Evolutionary conservation across 768 basidiomycete species (phyloP).

Genomic region (Boletus insuetus): DNA sequence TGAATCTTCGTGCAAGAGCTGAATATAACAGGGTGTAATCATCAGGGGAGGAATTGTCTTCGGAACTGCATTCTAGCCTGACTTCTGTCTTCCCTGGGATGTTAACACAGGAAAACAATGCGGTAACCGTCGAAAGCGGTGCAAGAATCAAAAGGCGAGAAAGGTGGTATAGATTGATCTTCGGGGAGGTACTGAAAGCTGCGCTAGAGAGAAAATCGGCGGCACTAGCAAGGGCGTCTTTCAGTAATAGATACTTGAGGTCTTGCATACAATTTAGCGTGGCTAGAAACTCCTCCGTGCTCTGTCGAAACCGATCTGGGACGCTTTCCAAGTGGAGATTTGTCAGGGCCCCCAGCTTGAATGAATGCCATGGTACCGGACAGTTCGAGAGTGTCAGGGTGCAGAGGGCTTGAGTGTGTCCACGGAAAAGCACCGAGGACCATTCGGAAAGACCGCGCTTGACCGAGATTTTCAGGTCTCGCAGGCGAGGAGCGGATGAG

Average conservation of each 20-base stretch:
- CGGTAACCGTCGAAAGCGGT: conserved; percentile 2
- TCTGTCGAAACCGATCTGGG: conserved; percentile 19
- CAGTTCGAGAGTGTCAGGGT: neutral
- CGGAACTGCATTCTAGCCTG: neutral
- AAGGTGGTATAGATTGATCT: neutral
- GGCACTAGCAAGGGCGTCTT: conserved; percentile 25
- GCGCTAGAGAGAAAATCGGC: neutral
- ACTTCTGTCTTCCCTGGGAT: neutral
- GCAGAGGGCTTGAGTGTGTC: neutral
- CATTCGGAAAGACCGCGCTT: no score
- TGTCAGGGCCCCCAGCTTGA: conserved; percentile 25
- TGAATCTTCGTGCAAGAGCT: neutral
- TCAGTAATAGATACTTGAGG: conserved; percentile 33
- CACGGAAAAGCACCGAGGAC: neutral
- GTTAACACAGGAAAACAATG: neutral
- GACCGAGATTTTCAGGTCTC: neutral
- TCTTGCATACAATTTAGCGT: conserved; percentile 33
- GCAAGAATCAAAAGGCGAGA: neutral
- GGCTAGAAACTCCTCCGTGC: conserved; percentile 30
- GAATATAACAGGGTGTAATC: neutral
- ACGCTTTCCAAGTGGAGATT: conserved; percentile 32
- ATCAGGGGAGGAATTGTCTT: neutral
- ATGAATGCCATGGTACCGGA: neutral
- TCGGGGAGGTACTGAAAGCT: neutral
- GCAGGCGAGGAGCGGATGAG: neutral